These are phyloP conservation scores for Yamadazyma sp. DNA, from an alignment of 805 yeast species.

Conservation along the genomic window DNA sequence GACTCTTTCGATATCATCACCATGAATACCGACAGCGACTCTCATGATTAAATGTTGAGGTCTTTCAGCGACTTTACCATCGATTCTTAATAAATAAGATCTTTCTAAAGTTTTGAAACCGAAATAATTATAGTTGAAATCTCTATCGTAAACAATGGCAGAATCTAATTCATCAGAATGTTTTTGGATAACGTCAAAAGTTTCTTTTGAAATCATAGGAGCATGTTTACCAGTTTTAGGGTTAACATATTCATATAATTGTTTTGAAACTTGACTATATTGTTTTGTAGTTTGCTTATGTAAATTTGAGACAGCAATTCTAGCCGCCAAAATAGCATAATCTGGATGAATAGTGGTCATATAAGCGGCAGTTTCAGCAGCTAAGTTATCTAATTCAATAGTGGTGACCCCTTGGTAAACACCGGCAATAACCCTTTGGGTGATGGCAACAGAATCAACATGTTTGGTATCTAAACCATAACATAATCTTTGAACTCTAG, in stretches of 20 bases:
- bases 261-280: conserved; percentile 73
- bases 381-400: conserved; percentile 60
- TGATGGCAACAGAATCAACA: conserved; percentile 93
- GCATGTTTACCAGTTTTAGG: conserved; percentile 68
- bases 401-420: conserved; percentile 98
- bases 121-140: conserved; percentile 55
- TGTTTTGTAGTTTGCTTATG: conserved; percentile 92
- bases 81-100: conserved; percentile 51
- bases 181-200: conserved; percentile 34
- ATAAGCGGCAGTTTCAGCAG: conserved; percentile 97
- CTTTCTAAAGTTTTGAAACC: conserved; percentile 62
- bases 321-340: conserved; percentile 90
- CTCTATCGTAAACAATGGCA: conserved; percentile 47
- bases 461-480: conserved; percentile 90
- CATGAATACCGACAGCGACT: conserved; percentile 61
- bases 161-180: conserved; percentile 43
- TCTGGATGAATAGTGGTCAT: conserved; percentile 99
- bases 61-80: conserved; percentile 58
- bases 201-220: conserved; percentile 43
- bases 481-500: conserved; percentile 84
- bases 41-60: conserved; percentile 63
- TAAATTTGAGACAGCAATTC: conserved; percentile 90
- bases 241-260: conserved; percentile 73
- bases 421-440: conserved; percentile 93
- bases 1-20: conserved; percentile 48